Base-by-base conservation (phyloP, 2,329 filamentous ascomycete genomes). In the Chrysoporthe puriensis region DNA sequence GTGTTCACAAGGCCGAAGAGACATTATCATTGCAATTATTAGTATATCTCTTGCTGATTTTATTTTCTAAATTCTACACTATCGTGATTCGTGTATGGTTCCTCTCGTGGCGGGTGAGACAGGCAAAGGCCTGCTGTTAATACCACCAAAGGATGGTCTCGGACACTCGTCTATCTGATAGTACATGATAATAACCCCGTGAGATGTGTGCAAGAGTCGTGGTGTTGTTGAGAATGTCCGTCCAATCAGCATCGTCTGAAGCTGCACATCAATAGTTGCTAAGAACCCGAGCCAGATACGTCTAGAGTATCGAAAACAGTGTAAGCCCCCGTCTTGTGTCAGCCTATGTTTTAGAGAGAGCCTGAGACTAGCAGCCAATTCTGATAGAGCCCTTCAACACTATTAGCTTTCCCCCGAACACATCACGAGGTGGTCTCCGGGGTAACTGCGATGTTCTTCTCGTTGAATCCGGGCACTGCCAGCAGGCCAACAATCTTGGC, bases 401-500 rank as follows among this genome's bases (percentile, higher is more conserved):
- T 40, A 40, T 40, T 5, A 40, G 26, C 26, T 26, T 26, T 26
- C 0, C 26, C 26, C 26, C 26, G 26, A 26, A 26, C 26, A 26
- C 26, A 26, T 26, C 26, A 26, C 26, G 26, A 26, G 26, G 26
- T 26, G 26, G 26, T 26, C 26, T 62, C 18, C 9, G 21, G 32
- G 26, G 43, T 26, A 42, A 57, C 18, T 21, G 54, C 54, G 54
- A 57, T 40, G 13, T 40, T 57, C 32, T 34, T 32, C 16, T 57
- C 34, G 6, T 13, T 9, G 14, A 57, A 57, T 18, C 50, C 43
- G 1, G 57, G 40, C 5, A 14, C 4, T 3, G 32, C 44, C 18
- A 62, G 60, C n/a, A 62, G 43, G 3, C 44, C 34, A 36, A 62
- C 26, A 14, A 62, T n/a, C 18, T 40, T 48, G 11, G 60, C 60